Evolutionary conservation across 176 grass and related monocot genomes (phyloP).

Genomic region (Saccharum spontaneum): DNA sequence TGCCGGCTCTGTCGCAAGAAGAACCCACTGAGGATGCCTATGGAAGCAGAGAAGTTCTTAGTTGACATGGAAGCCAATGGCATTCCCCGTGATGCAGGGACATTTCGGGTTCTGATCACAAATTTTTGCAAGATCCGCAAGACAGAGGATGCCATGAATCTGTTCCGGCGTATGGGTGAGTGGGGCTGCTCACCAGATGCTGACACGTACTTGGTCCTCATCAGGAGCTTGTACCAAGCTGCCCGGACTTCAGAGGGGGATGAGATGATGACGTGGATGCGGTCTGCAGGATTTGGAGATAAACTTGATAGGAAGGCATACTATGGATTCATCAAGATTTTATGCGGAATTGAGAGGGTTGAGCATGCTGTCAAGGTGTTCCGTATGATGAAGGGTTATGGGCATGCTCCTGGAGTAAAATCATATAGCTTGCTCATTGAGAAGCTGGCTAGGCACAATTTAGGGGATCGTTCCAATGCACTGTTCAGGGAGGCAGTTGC

Average conservation of each 20-base stretch:
- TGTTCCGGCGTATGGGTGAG: constrained; percentile 69
- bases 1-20: constrained; percentile 79
- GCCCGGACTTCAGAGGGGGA: constrained; percentile 80
- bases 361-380: constrained; percentile 97
- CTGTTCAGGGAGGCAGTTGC: constrained; percentile 82
- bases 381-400: constrained; percentile 90
- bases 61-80: constrained; percentile 84
- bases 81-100: constrained; percentile 73
- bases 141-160: constrained; percentile 80
- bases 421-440: constrained; percentile 78
- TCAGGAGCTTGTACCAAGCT: constrained; percentile 87
- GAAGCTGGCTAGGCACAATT: constrained; percentile 79
- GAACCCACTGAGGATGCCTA: constrained; percentile 62
- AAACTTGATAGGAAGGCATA: constrained; percentile 85
- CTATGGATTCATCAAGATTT: constrained; percentile 90
- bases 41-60: constrained; percentile 75
- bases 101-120: constrained; percentile 72
- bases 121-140: constrained; percentile 91
- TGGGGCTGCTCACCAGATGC: constrained; percentile 93
- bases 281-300: constrained; percentile 72
- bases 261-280: constrained; percentile 90
- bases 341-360: constrained; percentile 96
- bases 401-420: constrained; percentile 80
- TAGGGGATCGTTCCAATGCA: constrained; percentile 79
- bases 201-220: constrained; percentile 76